A percentile compares a stretch with the other conserved stretches of the same genome.
These are phyloP conservation scores for Solanum tarijense DNA, from an alignment of 257 asterid species.

Conservation along the genomic window DNA sequence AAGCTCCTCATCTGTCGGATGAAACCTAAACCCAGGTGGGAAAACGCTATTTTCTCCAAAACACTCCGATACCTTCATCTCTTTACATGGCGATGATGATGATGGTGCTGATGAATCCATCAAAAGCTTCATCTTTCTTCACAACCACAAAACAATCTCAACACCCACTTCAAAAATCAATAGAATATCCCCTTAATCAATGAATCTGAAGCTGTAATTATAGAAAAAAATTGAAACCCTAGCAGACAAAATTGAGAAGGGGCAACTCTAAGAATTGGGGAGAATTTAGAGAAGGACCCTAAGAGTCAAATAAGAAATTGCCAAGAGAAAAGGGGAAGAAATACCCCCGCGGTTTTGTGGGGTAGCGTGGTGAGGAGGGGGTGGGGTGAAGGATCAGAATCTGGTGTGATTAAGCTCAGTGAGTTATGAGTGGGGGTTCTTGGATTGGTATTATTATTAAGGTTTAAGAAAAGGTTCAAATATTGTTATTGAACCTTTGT, in stretches of 20 bases:
- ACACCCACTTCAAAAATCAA: background rate
- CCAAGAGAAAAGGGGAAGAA: background rate
- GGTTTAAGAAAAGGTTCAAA: background rate
- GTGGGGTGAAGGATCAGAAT: background rate
- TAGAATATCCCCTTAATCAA: background rate
- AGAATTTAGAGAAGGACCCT: background rate
- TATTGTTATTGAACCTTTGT: background rate
- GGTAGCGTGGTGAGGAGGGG: no score
- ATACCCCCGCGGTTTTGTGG: background rate
- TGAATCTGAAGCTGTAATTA: background rate
- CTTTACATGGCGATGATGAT: conserved; percentile 1
- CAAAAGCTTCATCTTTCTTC: background rate
- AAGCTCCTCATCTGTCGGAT: conserved; percentile 89
- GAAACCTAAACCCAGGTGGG: conserved; percentile 89
- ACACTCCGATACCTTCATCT: conserved; percentile 10
- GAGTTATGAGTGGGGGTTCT: background rate
- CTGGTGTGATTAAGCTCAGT: background rate
- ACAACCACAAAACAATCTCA: background rate
- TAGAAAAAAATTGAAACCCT: background rate
- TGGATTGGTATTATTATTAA: background rate
- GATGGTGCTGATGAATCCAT: background rate
- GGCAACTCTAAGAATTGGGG: background rate
- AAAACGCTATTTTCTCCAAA: conserved; percentile 21
- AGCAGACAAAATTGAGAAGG: background rate
- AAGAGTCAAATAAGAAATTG: background rate